phyloP scores from a whole-genome alignment of 768 basidiomycete genomes.

The Auriscalpium vulgare region DNA sequence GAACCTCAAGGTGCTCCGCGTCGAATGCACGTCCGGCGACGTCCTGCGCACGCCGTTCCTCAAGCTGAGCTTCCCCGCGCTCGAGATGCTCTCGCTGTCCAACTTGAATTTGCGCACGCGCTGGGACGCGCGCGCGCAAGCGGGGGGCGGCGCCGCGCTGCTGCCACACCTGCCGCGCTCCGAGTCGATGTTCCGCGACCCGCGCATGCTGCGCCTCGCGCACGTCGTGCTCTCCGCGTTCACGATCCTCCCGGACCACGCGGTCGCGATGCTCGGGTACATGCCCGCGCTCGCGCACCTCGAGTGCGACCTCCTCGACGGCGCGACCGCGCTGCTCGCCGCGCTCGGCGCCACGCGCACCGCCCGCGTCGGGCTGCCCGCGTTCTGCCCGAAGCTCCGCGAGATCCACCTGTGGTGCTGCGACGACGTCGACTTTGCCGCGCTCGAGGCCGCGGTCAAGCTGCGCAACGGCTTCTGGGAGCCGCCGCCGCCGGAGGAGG shows the following conservation, averaged over 20 bases:
- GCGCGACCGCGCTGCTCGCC: neutral
- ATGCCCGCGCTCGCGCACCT: conserved; percentile 10
- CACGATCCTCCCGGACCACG: conserved; percentile 3
- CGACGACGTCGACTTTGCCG: neutral
- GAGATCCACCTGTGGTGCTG: conserved; percentile 10
- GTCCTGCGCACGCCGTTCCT: conserved; percentile 10
- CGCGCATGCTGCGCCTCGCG: conserved; percentile 10
- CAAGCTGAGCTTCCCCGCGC: conserved; percentile 6
- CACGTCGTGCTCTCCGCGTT: conserved; percentile 9
- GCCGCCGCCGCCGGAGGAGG: neutral
- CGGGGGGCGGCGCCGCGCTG: neutral
- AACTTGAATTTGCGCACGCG: conserved; percentile 1
- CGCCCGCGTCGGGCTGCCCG: neutral
- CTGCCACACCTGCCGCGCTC: conserved; percentile 3
- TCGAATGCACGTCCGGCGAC: conserved; percentile 6
- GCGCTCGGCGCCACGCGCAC: conserved; percentile 4
- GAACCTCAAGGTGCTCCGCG: conserved; percentile 5
- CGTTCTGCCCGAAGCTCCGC: conserved; percentile 5
- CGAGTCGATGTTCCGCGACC: conserved; percentile 13
- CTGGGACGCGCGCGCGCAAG: no score
- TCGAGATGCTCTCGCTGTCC: conserved; percentile 8
- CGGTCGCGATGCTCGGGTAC: conserved; percentile 6
- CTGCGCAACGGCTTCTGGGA: conserved; percentile 5
- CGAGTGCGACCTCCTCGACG: conserved; percentile 11
- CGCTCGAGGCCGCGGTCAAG: conserved; percentile 4